Evolutionary conservation across 1,139 yeast genomes (phyloP).

Genomic region (Yamadazyma epiphylla): DNA sequence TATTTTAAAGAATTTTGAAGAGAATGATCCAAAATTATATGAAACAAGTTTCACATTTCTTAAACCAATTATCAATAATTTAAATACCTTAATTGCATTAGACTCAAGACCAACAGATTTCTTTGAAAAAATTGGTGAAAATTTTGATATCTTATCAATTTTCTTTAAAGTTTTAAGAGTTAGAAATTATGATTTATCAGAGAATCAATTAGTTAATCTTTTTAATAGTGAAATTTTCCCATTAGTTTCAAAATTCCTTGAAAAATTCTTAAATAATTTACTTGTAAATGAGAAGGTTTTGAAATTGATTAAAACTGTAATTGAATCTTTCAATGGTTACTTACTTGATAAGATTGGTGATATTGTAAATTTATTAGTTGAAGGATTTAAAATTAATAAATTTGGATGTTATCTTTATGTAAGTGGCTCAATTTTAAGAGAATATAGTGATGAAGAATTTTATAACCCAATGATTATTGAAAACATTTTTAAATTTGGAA

Average conservation of each 20-base stretch:
- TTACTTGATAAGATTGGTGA: constrained; percentile 59
- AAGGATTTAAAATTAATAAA: constrained; percentile 65
- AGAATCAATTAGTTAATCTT: constrained; percentile 56
- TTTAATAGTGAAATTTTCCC: constrained; percentile 60
- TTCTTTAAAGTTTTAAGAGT: constrained; percentile 58
- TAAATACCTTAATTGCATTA: constrained; percentile 24
- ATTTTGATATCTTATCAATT: constrained; percentile 70
- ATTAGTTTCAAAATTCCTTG: constrained; percentile 44
- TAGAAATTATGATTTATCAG: constrained; percentile 26
- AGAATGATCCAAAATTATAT: constrained; percentile 23
- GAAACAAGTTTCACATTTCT: constrained; percentile 52
- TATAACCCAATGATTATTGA: constrained; percentile 31
- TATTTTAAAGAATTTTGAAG: constrained; percentile 56
- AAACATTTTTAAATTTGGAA: constrained; percentile 46
- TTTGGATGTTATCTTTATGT: constrained; percentile 90
- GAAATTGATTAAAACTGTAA: constrained; percentile 62
- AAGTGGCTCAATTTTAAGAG: constrained; percentile 77
- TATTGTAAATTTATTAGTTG: constrained; percentile 59
- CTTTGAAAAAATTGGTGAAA: constrained; percentile 59
- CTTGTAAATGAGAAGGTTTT: constrained; percentile 71
- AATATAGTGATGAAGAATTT: constrained; percentile 60
- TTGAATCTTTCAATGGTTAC: constrained; percentile 67
- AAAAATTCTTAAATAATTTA: constrained; percentile 50
- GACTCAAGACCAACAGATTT: constrained; percentile 12
- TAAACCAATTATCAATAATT: constrained; percentile 56